A percentile compares a stretch with the other conserved stretches of the same genome.
phyloP scores from a whole-genome alignment of 1,284 basidiomycete species.

The Puccinia horiana region DNA sequence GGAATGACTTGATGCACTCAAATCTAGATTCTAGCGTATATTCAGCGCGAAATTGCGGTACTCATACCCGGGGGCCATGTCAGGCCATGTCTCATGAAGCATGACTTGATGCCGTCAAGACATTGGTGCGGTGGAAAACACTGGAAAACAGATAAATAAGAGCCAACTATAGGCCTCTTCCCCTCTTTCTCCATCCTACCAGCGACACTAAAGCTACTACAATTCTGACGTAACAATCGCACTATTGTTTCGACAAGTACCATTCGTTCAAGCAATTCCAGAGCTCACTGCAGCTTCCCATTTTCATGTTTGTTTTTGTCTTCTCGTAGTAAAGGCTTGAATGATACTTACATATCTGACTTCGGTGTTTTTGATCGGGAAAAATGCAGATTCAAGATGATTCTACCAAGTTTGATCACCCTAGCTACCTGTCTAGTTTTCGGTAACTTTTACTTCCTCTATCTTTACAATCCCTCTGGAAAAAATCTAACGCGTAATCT shows the following conservation, averaged over 20 bases:
- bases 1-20: neutral
- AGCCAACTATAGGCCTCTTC: neutral
- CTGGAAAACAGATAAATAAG: slow-evolving; percentile 14
- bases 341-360: neutral
- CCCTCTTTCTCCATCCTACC: neutral
- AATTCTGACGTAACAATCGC: neutral
- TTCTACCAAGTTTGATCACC: slow-evolving; percentile 6
- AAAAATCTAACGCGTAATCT: neutral
- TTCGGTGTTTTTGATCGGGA: neutral
- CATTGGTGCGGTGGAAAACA: neutral
- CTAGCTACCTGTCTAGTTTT: slow-evolving; percentile 3
- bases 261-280: neutral
- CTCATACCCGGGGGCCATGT: neutral
- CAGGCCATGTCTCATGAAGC: neutral
- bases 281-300: neutral
- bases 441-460: neutral
- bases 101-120: neutral
- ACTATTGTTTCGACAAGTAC: neutral
- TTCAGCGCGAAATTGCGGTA: neutral
- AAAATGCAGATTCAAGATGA: slow-evolving; percentile 13
- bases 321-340: neutral
- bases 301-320: neutral
- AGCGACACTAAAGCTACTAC: neutral
- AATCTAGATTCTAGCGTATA: slow-evolving; percentile 11
- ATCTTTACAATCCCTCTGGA: neutral